These are phyloP conservation scores for Cryptococcus jaspeensis DNA, from an alignment of 1,284 basidiomycete species.

Conservation along the genomic window DNA sequence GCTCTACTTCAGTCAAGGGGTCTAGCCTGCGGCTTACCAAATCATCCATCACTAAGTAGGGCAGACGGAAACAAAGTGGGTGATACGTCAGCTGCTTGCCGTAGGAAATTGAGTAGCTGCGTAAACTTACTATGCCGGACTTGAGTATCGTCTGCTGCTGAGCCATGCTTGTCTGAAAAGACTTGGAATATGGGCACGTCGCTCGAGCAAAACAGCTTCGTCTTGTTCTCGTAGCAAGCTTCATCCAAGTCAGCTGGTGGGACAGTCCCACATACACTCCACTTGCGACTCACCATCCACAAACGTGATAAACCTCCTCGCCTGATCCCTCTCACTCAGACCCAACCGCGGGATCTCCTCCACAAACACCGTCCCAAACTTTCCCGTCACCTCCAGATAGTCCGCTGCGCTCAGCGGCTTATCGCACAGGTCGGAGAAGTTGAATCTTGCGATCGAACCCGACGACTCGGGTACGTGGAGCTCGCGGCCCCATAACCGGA, in stretches of 20 bases:
- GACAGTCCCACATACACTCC: not conserved
- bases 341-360: conserved; percentile 85
- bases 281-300: conserved; percentile 69
- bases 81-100: not conserved
- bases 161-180: conserved; percentile 68
- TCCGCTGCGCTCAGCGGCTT: conserved; percentile 89
- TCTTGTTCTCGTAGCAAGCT: conserved; percentile 93
- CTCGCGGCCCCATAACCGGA: conserved; percentile 85
- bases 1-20: not conserved
- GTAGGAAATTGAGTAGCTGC: not conserved
- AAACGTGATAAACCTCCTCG: conserved; percentile 94
- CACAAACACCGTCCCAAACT: conserved; percentile 85
- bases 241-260: not conserved
- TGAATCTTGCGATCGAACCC: conserved; percentile 77
- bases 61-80: not conserved
- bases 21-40: conserved; percentile 61
- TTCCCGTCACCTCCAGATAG: conserved; percentile 89
- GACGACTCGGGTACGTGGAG: conserved; percentile 77
- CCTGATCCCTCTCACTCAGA: conserved; percentile 82
- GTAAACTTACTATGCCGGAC: conserved; percentile 61
- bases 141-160: conserved; percentile 58
- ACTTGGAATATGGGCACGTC: conserved; percentile 84
- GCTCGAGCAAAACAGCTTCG: conserved; percentile 83
- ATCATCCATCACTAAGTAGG: conserved; percentile 72
- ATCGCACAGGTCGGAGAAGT: conserved; percentile 84